Percentiles rank a stretch among this genome's conserved stretches.
These are phyloP conservation scores for Blastobotrys aristatus DNA, from an alignment of 1,139 yeast genomes.

Conservation along the genomic window DNA sequence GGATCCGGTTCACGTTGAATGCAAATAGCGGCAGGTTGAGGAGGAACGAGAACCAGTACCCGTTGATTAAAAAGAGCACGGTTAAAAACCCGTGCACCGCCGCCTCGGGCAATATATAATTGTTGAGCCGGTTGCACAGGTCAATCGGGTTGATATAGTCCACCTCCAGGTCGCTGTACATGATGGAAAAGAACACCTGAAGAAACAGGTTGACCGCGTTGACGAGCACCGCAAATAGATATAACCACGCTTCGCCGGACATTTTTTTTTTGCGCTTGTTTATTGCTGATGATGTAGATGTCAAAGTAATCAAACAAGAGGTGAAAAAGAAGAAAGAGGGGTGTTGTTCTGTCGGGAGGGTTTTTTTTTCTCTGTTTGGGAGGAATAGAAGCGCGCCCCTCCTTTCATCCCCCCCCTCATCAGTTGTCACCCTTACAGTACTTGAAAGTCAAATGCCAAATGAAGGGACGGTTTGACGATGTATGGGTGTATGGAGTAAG, in stretches of 20 bases:
- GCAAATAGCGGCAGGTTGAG: constrained; percentile 83
- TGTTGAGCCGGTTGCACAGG: constrained; percentile 86
- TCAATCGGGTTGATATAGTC: constrained; percentile 97
- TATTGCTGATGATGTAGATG: background rate
- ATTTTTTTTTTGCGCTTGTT: constrained; percentile 22
- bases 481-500: too few relatives aligned
- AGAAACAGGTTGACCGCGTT: constrained; percentile 84
- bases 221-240: constrained; percentile 63
- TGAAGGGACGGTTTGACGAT: too few relatives aligned
- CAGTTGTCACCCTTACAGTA: too few relatives aligned
- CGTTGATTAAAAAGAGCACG: constrained; percentile 69
- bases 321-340: background rate
- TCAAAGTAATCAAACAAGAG: background rate
- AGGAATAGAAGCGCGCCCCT: too few relatives aligned
- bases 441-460: too few relatives aligned
- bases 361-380: too few relatives aligned
- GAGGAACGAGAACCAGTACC: constrained; percentile 89
- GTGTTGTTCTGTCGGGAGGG: background rate
- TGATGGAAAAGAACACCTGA: constrained; percentile 88
- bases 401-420: too few relatives aligned
- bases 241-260: constrained; percentile 37
- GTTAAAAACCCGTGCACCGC: constrained; percentile 74
- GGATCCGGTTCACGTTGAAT: constrained; percentile 33
- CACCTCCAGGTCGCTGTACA: constrained; percentile 81
- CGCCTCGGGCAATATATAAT: constrained; percentile 88